Evolutionary conservation across 495 filamentous ascomycete genomes (phyloP), one percentile per base, ranked within the genome.

Genomic region (Glonium stellatum): DNA sequence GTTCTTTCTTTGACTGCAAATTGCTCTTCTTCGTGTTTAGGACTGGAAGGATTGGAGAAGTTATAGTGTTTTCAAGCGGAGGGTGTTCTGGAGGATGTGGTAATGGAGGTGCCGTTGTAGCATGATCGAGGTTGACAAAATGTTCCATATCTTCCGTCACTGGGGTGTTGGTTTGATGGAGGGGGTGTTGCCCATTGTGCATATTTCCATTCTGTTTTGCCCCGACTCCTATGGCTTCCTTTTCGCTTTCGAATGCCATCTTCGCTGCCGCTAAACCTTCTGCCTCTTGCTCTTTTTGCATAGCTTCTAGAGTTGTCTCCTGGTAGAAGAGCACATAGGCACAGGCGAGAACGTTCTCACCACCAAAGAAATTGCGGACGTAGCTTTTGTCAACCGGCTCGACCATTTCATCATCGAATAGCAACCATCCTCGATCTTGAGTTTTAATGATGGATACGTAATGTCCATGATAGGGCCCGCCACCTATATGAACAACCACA

Each of bases 381-480:
- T 93, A 98, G 67, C 84, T 85, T 70, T 96, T 96, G 69, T 97
- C 90, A 5, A 98, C 93, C 0, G 95, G 93, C 69, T 97, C 93
- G 12, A 98, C 93, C 81, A 97, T 87, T 76, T 98, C 93, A 71
- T 98, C 93, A 65, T 98, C 93, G 63, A 98, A 98, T 4, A 98
- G 75, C 55, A 98, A 71, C 93, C 93, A 98, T 25, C 93, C 93
- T 21, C 88, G 82, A 69, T 97, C 92, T 69, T 96, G 84, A 1
- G 93, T 98, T 72, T 98, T 98, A 77, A 98, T 93, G 34, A 98
- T 92, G 9, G 91, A 87, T 36, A 98, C 92, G 64, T 98, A 98
- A 68, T 98, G 93, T 11, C 93, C 93, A 67, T 97, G 95, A 67
- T 96, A 97, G 0, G 93, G 93, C 5, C 93, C 95, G n/a, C 92